Conservation (phyloP, 129 eudicot species). For the Centaurea solstitialis region DNA sequence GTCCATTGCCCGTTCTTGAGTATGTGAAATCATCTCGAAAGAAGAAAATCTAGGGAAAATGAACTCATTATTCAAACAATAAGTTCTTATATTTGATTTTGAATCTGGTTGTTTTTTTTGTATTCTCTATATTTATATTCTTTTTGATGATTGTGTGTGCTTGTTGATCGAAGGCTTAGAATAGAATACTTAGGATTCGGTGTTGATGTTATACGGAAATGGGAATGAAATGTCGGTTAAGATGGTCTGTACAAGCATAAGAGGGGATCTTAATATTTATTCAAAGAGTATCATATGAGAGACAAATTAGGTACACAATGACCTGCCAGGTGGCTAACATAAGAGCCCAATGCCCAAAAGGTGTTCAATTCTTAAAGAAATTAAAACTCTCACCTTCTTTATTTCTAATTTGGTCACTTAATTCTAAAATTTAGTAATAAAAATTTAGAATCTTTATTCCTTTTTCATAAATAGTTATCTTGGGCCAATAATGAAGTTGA, state of each 20-base stretch:
- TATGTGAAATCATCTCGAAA: conserved; percentile 32
- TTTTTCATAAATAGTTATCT: too few relatives aligned
- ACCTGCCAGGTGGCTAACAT: background rate
- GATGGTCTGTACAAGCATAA: background rate
- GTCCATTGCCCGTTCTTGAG: conserved; percentile 47
- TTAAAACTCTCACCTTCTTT: background rate
- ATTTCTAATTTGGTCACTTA: background rate
- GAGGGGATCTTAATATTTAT: background rate
- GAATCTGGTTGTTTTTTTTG: background rate
- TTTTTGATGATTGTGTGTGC: background rate
- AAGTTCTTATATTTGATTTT: conserved; percentile 4
- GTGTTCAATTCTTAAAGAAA: background rate
- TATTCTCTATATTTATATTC: background rate
- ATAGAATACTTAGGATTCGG: background rate
- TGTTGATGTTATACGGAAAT: background rate
- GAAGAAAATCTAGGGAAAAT: conserved; percentile 21
- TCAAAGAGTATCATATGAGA: background rate
- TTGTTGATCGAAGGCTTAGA: background rate
- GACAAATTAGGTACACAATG: background rate
- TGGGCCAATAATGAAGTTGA: background rate
- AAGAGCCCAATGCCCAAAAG: background rate
- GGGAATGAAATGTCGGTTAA: background rate
- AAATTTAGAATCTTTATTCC: too few relatives aligned
- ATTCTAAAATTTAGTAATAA: too few relatives aligned
- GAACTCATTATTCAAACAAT: conserved; percentile 1